A percentile compares a stretch with the other conserved stretches of the same genome.
Evolutionary conservation across 176 grass and related monocot genomes (phyloP).

Genomic region (Zea luxurians): DNA sequence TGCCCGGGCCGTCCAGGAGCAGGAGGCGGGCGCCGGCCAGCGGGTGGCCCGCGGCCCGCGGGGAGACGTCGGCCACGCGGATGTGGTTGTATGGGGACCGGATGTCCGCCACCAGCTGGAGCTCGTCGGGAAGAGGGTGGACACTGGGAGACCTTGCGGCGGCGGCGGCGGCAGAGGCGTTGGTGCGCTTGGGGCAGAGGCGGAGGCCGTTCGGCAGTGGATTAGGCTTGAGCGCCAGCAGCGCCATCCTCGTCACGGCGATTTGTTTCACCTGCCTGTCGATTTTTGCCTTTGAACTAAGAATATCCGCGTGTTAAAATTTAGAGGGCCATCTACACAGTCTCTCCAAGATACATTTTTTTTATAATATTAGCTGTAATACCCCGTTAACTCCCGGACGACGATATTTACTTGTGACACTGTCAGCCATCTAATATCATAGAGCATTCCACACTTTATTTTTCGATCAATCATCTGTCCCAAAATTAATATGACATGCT

Average conservation of each 20-base stretch:
- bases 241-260: background rate
- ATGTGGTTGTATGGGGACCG: slow-evolving; percentile 69
- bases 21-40: slow-evolving; percentile 85
- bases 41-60: slow-evolving; percentile 53
- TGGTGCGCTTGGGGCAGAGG: background rate
- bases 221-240: background rate
- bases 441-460: no score
- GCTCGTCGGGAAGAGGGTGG: slow-evolving; percentile 43
- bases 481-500: no score
- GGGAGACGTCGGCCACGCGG: slow-evolving; percentile 77
- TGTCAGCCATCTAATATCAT: no score
- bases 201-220: background rate
- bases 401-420: no score
- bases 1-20: slow-evolving; percentile 75
- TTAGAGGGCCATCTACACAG: no score
- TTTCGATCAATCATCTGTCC: no score
- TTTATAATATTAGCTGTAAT: no score
- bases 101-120: slow-evolving; percentile 62
- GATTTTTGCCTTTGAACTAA: no score
- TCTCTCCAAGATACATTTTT: no score
- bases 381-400: no score
- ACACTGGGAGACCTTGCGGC: background rate
- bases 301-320: no score
- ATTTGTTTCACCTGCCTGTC: no score
- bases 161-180: background rate